These are phyloP conservation scores for Solanum hybrid DNA, from an alignment of 305 asterid species.

Conservation along the genomic window DNA sequence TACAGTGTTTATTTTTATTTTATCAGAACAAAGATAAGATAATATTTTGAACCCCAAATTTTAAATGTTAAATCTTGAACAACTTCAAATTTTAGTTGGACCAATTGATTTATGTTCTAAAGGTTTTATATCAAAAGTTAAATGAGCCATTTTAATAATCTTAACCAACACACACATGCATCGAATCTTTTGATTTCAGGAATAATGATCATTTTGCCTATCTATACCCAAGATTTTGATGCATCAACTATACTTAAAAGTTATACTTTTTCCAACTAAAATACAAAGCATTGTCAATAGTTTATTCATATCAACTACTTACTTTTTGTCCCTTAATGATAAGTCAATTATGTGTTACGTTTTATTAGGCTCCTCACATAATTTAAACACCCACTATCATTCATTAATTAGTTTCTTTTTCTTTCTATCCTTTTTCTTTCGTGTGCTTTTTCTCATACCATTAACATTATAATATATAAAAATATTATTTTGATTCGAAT, in stretches of 20 bases:
- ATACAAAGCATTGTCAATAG: background rate
- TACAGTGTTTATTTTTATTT: background rate
- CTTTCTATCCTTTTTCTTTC: background rate
- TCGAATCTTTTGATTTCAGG: background rate
- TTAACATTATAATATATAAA: background rate
- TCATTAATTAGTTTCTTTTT: background rate
- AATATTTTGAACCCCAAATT: background rate
- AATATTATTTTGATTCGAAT: background rate
- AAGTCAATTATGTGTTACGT: background rate
- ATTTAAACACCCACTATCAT: background rate
- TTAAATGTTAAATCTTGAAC: background rate
- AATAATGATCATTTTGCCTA: background rate
- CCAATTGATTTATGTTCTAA: background rate
- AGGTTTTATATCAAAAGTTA: background rate
- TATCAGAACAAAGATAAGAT: background rate
- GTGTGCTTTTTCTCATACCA: background rate
- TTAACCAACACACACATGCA: background rate
- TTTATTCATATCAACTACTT: background rate
- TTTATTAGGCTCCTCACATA: background rate
- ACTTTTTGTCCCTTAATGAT: background rate
- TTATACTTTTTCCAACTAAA: background rate
- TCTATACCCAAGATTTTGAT: background rate
- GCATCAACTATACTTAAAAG: background rate
- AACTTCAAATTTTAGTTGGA: background rate
- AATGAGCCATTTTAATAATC: background rate